Evolutionary conservation across 2,329 filamentous ascomycete genomes (phyloP).

Genomic region (Chrysoporthe deuterocubensis): DNA sequence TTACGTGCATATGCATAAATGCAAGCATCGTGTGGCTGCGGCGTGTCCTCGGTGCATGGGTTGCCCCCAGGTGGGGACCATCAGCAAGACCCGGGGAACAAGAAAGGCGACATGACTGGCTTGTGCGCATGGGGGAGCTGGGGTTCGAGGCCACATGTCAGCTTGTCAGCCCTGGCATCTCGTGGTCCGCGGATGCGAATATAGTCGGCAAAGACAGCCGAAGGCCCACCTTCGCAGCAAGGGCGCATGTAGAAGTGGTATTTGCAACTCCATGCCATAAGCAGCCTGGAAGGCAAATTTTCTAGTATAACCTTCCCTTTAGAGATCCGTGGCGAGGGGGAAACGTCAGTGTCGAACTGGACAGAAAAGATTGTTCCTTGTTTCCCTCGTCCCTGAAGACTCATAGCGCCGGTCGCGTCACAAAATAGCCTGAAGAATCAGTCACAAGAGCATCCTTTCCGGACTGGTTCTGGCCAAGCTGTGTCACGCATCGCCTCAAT

Average conservation of each 20-base stretch:
- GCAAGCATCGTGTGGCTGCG: slow-evolving; percentile 6
- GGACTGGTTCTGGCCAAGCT: background rate
- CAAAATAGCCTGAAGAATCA: background rate
- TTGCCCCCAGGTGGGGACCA: background rate
- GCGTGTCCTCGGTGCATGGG: slow-evolving; percentile 3
- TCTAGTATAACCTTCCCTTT: slow-evolving; percentile 6
- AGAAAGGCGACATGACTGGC: slow-evolving; percentile 2
- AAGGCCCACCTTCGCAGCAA: slow-evolving; percentile 1
- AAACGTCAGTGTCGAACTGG: background rate
- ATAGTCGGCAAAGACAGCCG: slow-evolving; percentile 9
- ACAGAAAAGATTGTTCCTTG: background rate
- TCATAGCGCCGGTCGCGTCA: background rate
- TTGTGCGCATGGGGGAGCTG: background rate
- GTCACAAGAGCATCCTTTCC: background rate
- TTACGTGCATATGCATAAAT: slow-evolving; percentile 8
- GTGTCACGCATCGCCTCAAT: background rate
- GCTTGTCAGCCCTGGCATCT: slow-evolving; percentile 15
- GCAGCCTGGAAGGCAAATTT: background rate
- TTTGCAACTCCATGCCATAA: slow-evolving; percentile 7
- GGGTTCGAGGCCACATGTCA: slow-evolving; percentile 9
- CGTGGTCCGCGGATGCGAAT: slow-evolving; percentile 12
- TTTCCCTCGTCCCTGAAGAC: too few species aligned
- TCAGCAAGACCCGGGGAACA: slow-evolving; percentile 5
- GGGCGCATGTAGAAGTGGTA: slow-evolving; percentile 6
- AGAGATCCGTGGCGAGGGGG: background rate